phyloP scores from a whole-genome alignment of 805 yeast genomes.

The Metschnikowia anglica region DNA sequence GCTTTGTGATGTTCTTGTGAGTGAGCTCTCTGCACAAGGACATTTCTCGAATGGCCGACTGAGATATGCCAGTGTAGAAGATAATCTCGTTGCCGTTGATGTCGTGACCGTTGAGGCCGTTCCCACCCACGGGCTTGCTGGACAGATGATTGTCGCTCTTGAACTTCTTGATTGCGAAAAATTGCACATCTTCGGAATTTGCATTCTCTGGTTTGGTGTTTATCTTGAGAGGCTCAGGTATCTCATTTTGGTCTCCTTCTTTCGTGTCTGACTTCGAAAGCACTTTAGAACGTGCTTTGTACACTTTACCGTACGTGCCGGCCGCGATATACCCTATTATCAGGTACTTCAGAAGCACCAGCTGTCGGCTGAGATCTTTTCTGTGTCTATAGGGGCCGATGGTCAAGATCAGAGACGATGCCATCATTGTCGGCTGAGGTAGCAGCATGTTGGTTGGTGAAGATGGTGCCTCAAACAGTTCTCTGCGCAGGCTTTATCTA shows the following conservation, averaged over 20 bases:
- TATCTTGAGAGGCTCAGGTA: slow-evolving; percentile 3
- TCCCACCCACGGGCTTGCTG: slow-evolving; percentile 23
- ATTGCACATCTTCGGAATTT: slow-evolving; percentile 23
- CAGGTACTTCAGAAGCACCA: slow-evolving; percentile 82
- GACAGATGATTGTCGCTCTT: slow-evolving; percentile 66
- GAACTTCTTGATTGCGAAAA: slow-evolving; percentile 91
- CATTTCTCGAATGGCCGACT: slow-evolving; percentile 95
- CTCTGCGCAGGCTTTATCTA: slow-evolving; percentile 1
- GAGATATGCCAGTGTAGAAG: slow-evolving; percentile 93
- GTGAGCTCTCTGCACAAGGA: slow-evolving; percentile 84
- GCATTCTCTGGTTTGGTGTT: slow-evolving; percentile 2
- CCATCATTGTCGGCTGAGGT: slow-evolving; percentile 32
- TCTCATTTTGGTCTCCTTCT: slow-evolving; percentile 15
- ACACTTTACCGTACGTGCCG: slow-evolving; percentile 95
- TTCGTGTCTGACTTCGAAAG: slow-evolving; percentile 12
- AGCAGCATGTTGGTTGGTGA: slow-evolving; percentile 12
- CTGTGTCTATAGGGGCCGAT: slow-evolving; percentile 47
- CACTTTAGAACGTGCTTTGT: slow-evolving; percentile 67
- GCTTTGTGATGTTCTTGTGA: slow-evolving; percentile 74
- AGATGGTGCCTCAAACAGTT: slow-evolving; percentile 1
- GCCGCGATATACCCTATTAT: slow-evolving; percentile 96
- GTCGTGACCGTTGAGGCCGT: slow-evolving; percentile 35
- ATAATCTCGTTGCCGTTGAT: slow-evolving; percentile 78
- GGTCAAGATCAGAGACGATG: slow-evolving; percentile 40
- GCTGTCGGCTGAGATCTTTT: slow-evolving; percentile 62